Conservation (phyloP, 306 rosid genomes). For the Begonia masoniana region DNA sequence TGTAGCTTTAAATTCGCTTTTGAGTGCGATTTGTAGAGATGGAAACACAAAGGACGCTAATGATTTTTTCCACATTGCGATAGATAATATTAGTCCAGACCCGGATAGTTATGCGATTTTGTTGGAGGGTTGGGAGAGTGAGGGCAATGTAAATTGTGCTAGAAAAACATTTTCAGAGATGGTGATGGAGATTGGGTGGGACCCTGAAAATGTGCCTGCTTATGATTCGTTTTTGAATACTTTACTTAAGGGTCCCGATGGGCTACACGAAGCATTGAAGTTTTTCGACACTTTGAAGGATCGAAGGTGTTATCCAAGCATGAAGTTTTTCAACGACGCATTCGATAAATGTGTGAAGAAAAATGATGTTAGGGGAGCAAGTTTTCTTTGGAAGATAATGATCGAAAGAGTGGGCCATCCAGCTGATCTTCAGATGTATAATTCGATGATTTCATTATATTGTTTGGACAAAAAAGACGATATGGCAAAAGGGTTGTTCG, state of each 20-base stretch:
- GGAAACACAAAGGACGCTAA: slow-evolving; percentile 28
- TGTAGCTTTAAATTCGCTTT: slow-evolving; percentile 38
- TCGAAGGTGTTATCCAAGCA: slow-evolving; percentile 41
- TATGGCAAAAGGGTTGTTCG: slow-evolving; percentile 27
- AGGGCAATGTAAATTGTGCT: slow-evolving; percentile 32
- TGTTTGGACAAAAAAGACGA: slow-evolving; percentile 23
- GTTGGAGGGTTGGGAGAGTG: slow-evolving; percentile 62
- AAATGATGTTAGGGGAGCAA: slow-evolving; percentile 27
- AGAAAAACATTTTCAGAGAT: slow-evolving; percentile 43
- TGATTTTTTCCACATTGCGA: slow-evolving; percentile 33
- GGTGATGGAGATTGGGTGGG: slow-evolving; percentile 56
- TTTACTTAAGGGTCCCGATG: slow-evolving; percentile 35
- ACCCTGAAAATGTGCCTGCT: slow-evolving; percentile 42
- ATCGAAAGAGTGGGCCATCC: slow-evolving; percentile 13
- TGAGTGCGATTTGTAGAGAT: slow-evolving; percentile 57
- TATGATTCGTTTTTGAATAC: slow-evolving; percentile 42
- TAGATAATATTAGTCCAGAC: slow-evolving; percentile 32
- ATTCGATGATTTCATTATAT: slow-evolving; percentile 37
- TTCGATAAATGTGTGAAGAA: slow-evolving; percentile 39
- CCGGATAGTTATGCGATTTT: slow-evolving; percentile 41
- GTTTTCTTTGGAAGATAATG: slow-evolving; percentile 43
- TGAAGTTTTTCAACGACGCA: slow-evolving; percentile 41
- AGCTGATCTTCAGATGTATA: slow-evolving; percentile 31
- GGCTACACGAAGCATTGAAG: slow-evolving; percentile 27
- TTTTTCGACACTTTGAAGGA: slow-evolving; percentile 31